Base-by-base conservation (phyloP, 192 early-diverging fungal species). In the Umbelopsis ramanniana region DNA sequence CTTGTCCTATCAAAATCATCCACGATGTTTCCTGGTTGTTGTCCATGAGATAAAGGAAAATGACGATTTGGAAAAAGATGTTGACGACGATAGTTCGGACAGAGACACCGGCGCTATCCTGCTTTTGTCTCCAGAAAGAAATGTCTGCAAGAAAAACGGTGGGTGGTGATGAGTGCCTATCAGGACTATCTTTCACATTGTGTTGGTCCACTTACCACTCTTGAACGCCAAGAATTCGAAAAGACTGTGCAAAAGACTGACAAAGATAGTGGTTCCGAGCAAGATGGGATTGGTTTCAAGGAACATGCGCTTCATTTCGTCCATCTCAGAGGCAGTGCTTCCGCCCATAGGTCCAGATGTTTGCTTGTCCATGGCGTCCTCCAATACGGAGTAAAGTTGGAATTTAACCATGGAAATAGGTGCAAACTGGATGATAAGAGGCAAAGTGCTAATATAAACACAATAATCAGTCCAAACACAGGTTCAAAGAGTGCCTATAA, bases 161-260 rank as follows among this genome's bases (percentile, higher is more conserved):
- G n/a, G n/a, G n/a, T n/a, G n/a, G n/a, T n/a, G n/a, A n/a, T n/a
- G n/a, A n/a, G n/a, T n/a, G n/a, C n/a, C n/a, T n/a, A n/a, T n/a
- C n/a, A 43, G 29, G 29, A 29, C 3, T 29, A 7, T 43, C 11
- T 7, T 11, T 43, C 21, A 37, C 47, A 68, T 14, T 60, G 6
- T 37, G 63, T 12, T 48, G 45, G 69, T 53, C 17, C 15, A 76
- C 74, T 46, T 79, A 93, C 93, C 94, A 75, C 95, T 97, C 84
- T 96, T 97, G 79, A 97, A 97, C 0, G 95, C 95, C 72, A 97
- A 79, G 73, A 97, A 92, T 76, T 96, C 94, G 85, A 97, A 97
- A 2, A 93, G 68, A 55, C 88, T 89, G 79, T 97, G 95, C 9
- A 97, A 75, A 19, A 91, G 53, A 38, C 92, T 92, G 26, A 96